Conservation (phyloP, 164 flowering plant genomes). For the Pachysandra terminalis region DNA sequence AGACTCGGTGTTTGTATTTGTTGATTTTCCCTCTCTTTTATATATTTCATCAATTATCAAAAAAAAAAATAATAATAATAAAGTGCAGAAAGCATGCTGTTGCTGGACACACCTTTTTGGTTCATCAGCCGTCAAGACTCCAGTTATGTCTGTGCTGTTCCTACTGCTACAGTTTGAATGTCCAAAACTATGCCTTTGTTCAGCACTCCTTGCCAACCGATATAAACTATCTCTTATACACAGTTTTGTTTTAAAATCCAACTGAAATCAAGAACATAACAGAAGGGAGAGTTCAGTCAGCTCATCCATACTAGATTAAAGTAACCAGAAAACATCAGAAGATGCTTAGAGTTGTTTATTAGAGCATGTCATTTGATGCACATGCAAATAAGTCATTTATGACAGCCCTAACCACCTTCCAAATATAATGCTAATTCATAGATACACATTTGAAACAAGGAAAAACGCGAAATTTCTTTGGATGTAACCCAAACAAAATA, state of each 20-base stretch:
- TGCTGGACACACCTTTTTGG: conserved; percentile 39
- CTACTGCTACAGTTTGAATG: conserved; percentile 16
- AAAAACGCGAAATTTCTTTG: background rate
- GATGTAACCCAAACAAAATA: background rate
- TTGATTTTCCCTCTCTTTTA: no score
- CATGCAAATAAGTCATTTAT: no score
- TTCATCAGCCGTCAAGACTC: conserved; percentile 35
- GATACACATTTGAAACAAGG: background rate
- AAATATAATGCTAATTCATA: no score
- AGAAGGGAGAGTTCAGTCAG: conserved; percentile 16
- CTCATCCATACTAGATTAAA: background rate
- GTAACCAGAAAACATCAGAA: background rate
- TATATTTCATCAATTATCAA: no score
- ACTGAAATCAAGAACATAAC: conserved; percentile 39
- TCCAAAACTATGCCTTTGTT: conserved; percentile 58
- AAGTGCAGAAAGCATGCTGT: background rate
- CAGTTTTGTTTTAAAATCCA: conserved; percentile 85
- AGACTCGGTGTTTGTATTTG: no score
- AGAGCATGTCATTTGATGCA: no score
- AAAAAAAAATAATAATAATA: no score
- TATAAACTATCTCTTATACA: no score
- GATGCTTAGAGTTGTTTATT: no score
- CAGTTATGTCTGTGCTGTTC: conserved; percentile 31
- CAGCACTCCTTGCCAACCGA: conserved; percentile 88
- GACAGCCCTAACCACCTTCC: no score